Conservation (phyloP, 352 stramenopile species). For the Phytophthora kernoviae region DNA sequence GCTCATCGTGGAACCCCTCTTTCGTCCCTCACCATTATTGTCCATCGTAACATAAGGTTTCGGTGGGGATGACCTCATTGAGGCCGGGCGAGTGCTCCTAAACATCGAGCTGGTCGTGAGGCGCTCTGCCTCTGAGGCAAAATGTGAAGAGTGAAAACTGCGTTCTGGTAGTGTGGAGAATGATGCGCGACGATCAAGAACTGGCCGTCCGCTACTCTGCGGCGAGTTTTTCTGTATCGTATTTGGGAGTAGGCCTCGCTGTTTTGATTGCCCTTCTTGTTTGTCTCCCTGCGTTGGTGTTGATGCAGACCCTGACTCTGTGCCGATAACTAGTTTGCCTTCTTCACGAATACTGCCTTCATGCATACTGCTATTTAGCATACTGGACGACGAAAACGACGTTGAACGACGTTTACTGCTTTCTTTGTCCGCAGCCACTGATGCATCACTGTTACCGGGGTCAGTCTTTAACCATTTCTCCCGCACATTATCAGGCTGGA, state of each 20-base stretch:
- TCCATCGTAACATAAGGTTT: constrained; percentile 16
- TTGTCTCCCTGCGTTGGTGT: constrained; percentile 17
- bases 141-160: constrained; percentile 16
- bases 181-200: constrained; percentile 57
- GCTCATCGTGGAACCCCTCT: constrained; percentile 19
- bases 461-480: constrained; percentile 18
- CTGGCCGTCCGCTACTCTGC: constrained; percentile 19
- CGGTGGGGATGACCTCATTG: constrained; percentile 4
- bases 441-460: not conserved
- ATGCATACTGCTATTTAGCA: constrained; percentile 6
- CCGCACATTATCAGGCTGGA: constrained; percentile 4
- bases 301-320: constrained; percentile 7
- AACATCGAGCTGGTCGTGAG: constrained; percentile 2
- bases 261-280: constrained; percentile 17
- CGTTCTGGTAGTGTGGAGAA: constrained; percentile 34
- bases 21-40: constrained; percentile 16
- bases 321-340: constrained; percentile 4
- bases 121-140: constrained; percentile 7
- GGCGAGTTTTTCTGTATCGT: constrained; percentile 24
- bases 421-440: constrained; percentile 9
- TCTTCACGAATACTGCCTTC: constrained; percentile 14
- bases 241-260: constrained; percentile 16
- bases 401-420: constrained; percentile 39
- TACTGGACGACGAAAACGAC: constrained; percentile 40
- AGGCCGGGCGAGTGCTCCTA: constrained; percentile 13